Base-by-base conservation (phyloP, 805 yeast species). In the Yamadazyma nakazawae region DNA sequence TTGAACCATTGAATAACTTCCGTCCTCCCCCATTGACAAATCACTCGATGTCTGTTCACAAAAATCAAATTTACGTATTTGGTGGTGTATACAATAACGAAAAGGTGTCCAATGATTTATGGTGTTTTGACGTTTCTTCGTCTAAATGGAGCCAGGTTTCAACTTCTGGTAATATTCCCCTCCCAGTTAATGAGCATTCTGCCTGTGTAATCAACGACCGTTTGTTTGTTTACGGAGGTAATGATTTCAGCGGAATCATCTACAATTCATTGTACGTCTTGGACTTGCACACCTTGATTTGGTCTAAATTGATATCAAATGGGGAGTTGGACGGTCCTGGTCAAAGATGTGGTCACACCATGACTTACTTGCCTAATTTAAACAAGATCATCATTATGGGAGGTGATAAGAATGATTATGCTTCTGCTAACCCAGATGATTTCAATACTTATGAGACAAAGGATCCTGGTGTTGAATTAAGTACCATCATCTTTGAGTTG, bases 171-270 rank as follows among this genome's bases (percentile, higher is more conserved):
- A 68, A 75, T n/a, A 54, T 66, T 11, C 97, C 97, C 2, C 84
- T 86, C 2, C 92, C 97, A 0, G 78, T 91, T 49, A 95, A 90
- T 65, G 97, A 92, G 59, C 99, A 94, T 64, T 81, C 97, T 3
- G 82, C 96, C 12, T 78, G 92, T 11, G 67, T 90, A 31, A 85
- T 84, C 48, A 84, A 83, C 49, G 91, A 89, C 57, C 74, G 84
- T 42, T 75, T 94, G 78, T 86, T 85, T 58, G 79, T 92, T 12
- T 83, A 85, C 60, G 99, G 99, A 34, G 99, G 99, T 43, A 88
- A 90, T 59, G 82, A 85, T 51, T 70, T 78, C 30, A 76, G 80
- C 51, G 96, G 96, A 37, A 75, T 75, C 36, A 81, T 88, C 45
- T 74, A 84, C 48, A 78, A 78, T 56, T 78, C 80, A 30, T 75